A percentile compares a stretch with the other conserved stretches of the same genome.
These are phyloP conservation scores for Kwoniella pini DNA, from an alignment of 768 basidiomycete species.

Conservation along the genomic window DNA sequence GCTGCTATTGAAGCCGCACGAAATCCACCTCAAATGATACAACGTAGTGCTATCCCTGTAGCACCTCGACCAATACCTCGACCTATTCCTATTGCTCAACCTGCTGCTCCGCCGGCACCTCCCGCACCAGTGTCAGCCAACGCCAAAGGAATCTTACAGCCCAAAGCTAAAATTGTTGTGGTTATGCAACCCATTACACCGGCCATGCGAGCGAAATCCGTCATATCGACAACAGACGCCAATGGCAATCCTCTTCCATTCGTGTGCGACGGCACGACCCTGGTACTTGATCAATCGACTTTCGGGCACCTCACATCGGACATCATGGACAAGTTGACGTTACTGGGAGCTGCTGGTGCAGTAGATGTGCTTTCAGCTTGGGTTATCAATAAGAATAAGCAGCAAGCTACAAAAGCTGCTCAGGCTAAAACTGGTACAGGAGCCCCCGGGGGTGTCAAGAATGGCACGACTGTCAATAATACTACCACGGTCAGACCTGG, in stretches of 20 bases:
- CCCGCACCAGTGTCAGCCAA: slow-evolving; percentile 24
- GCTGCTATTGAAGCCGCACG: slow-evolving; percentile 18
- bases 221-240: slow-evolving; percentile 36
- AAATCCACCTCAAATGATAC: slow-evolving; percentile 12
- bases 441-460: slow-evolving; percentile 7
- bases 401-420: slow-evolving; percentile 33
- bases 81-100: slow-evolving; percentile 15
- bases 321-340: slow-evolving; percentile 38
- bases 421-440: slow-evolving; percentile 10
- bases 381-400: slow-evolving; percentile 46
- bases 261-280: slow-evolving; percentile 40
- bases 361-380: slow-evolving; percentile 45
- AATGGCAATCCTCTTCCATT: slow-evolving; percentile 44
- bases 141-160: slow-evolving; percentile 30
- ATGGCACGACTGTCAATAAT: slow-evolving; percentile 3
- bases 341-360: slow-evolving; percentile 42
- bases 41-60: slow-evolving; percentile 23
- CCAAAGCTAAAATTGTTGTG: slow-evolving; percentile 44
- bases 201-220: slow-evolving; percentile 33
- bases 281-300: slow-evolving; percentile 37
- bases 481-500: background rate
- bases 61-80: slow-evolving; percentile 22
- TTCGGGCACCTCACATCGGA: slow-evolving; percentile 46
- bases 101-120: slow-evolving; percentile 9
- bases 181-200: slow-evolving; percentile 43